phyloP scores from a whole-genome alignment of 2,329 filamentous ascomycete species.

The Venturia aucupariae region DNA sequence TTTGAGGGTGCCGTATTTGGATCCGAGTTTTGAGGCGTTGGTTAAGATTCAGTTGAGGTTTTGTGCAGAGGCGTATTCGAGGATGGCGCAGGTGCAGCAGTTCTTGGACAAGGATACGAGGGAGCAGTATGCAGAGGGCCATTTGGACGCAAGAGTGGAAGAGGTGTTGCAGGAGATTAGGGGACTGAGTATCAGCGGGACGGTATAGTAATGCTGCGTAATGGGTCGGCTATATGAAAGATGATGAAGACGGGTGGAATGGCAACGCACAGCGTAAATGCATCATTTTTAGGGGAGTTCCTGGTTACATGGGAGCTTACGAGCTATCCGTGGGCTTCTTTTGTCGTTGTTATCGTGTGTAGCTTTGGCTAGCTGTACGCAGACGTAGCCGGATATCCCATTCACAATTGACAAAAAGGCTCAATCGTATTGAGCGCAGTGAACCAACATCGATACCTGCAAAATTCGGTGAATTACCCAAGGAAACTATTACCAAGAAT shows the following conservation, averaged over 20 bases:
- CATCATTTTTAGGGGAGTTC: background rate
- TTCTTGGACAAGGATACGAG: constrained; percentile 92
- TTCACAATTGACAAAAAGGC: background rate
- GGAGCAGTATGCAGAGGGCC: constrained; percentile 90
- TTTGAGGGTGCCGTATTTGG: constrained; percentile 89
- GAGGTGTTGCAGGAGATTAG: constrained; percentile 95
- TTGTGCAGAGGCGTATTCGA: constrained; percentile 92
- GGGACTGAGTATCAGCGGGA: constrained; percentile 82
- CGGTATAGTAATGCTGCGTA: constrained; percentile 21
- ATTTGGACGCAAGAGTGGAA: constrained; percentile 85
- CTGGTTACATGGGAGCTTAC: background rate
- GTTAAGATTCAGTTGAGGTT: constrained; percentile 98
- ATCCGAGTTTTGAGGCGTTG: constrained; percentile 92
- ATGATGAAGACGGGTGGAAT: background rate
- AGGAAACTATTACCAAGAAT: too few species aligned
- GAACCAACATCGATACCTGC: too few species aligned
- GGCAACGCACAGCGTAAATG: background rate
- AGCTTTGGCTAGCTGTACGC: background rate
- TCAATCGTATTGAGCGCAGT: too few species aligned
- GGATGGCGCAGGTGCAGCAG: constrained; percentile 99
- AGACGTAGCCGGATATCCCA: background rate
- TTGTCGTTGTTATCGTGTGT: background rate
- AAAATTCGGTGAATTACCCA: too few species aligned
- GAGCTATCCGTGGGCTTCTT: background rate
- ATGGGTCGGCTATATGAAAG: background rate